These are phyloP conservation scores for Hymenoscyphus salicellus DNA, from an alignment of 2,329 filamentous ascomycete species.

Conservation along the genomic window DNA sequence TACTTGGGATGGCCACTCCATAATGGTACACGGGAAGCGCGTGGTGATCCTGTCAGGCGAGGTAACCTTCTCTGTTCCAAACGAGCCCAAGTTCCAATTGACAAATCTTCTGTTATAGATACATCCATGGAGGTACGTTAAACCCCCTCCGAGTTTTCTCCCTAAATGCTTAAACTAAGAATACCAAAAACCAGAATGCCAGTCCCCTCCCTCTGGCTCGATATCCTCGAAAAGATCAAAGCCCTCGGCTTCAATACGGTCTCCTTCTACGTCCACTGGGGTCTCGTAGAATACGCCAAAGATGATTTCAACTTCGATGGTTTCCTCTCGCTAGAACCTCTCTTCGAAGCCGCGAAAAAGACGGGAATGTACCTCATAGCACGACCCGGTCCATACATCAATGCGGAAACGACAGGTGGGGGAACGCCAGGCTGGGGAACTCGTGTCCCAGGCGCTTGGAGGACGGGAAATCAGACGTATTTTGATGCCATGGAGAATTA, in stretches of 20 bases:
- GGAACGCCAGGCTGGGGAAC: background rate
- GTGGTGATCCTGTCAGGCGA: background rate
- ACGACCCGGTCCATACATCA: conserved; percentile 1
- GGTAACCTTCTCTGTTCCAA: background rate
- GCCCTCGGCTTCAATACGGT: background rate
- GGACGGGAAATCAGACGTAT: background rate
- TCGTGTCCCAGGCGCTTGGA: background rate
- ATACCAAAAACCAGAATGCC: background rate
- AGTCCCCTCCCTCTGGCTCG: background rate
- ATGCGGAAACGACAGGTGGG: conserved; percentile 1
- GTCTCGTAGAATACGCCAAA: conserved; percentile 1
- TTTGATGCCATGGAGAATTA: conserved; percentile 1
- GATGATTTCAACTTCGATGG: background rate
- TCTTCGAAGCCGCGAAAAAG: background rate
- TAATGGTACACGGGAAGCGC: background rate
- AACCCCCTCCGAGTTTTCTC: background rate
- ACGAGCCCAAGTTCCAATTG: background rate
- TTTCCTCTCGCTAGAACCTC: background rate
- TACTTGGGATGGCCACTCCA: background rate
- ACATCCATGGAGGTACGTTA: background rate
- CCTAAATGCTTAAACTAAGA: background rate
- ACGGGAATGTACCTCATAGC: conserved; percentile 4
- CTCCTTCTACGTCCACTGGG: conserved; percentile 1
- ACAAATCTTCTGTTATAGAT: background rate
- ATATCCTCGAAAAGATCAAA: conserved; percentile 5